Base-by-base conservation (phyloP, 2,329 filamentous ascomycete genomes). In the Rutstroemia sp. region DNA sequence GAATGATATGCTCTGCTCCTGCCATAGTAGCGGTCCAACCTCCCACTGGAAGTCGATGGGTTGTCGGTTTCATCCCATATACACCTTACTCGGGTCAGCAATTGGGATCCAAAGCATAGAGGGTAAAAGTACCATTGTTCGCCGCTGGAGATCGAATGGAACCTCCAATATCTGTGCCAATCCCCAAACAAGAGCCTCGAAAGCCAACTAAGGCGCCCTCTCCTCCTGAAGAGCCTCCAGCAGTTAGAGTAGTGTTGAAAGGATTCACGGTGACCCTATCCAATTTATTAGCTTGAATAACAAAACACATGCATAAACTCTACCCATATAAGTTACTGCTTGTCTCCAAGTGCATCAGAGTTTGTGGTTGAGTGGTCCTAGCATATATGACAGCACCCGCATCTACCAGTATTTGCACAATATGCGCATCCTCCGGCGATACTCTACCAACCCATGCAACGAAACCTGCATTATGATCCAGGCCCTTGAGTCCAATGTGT, bases 161-260 rank as follows among this genome's bases (percentile, higher is more conserved):
- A 4, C 77, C 77, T 12, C 77, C 76, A 57, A 81, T 79, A 61
- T 80, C 78, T 5, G 75, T 76, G 0, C 77, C 80, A 48, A 83
- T 75, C 1, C 79, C 80, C 9, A 83, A 69, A 64, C 72, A 73
- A 12, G 75, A 79, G 9, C 79, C 79, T 21, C 74, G 68, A 23
- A 81, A 69, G 1, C 74, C 79, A 12, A 81, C 56, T 3, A 83
- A 66, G 0, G 80, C 79, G 1, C 79, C 79, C 67, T 83, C 80
- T 46, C 80, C 80, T 44, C 81, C 80, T 6, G 76, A 79, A 4
- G 75, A 78, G 2, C 80, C 80, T 5, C 80, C 80, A 18, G 72
- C 64, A 0, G 78, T 78, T 23, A 82, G 65, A 1, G 69, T 72
- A 1, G 70, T 71, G 63, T 83, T 81, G 65, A 73, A 74, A 0